Conservation (phyloP, 148 eudicot genomes). For the Vaccinium darrowii region DNA sequence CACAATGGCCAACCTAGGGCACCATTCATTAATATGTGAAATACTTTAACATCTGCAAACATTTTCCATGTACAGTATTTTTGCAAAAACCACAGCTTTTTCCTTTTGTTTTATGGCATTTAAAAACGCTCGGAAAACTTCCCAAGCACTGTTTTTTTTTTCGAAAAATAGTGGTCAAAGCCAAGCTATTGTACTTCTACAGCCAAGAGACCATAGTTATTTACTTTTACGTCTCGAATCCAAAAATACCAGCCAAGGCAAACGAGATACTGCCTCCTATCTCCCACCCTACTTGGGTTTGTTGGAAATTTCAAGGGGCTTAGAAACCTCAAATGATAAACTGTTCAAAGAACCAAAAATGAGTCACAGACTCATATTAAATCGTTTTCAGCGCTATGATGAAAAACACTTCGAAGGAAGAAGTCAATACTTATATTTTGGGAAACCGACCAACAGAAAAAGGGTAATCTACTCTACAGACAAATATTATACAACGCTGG, state of each 20-base stretch:
- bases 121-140: neutral
- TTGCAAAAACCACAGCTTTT: neutral
- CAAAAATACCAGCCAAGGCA: neutral
- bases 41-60: neutral
- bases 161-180: neutral
- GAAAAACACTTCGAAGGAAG: too few species aligned
- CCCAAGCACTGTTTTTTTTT: neutral
- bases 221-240: neutral
- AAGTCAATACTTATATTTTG: neutral
- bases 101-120: neutral
- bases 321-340: too few species aligned
- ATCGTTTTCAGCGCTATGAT: too few species aligned
- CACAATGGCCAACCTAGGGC: neutral
- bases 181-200: neutral
- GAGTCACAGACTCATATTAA: too few species aligned
- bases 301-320: too few species aligned
- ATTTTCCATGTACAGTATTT: neutral
- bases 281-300: too few species aligned
- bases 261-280: too few species aligned
- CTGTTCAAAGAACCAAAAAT: too few species aligned
- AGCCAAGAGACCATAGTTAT: neutral
- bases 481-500: neutral
- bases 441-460: neutral
- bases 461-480: neutral
- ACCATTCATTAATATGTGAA: neutral